phyloP scores from a whole-genome alignment of 2,329 filamentous ascomycete species.

The Colletotrichum eleusines region DNA sequence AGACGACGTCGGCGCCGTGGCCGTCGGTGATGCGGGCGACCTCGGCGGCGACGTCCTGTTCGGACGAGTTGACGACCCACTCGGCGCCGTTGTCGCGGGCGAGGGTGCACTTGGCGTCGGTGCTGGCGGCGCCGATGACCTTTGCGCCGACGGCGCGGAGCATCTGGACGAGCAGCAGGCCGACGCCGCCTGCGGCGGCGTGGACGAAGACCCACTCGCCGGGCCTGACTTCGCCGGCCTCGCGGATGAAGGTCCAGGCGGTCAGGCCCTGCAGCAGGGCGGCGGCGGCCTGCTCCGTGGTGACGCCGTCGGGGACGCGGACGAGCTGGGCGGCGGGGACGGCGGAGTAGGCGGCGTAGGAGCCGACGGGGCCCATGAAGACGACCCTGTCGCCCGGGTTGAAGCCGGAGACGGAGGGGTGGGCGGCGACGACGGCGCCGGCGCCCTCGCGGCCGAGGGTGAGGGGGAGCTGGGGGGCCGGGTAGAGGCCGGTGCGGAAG shows the following conservation, averaged over 20 bases:
- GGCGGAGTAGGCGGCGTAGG: constrained; percentile 69
- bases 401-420: constrained; percentile 66
- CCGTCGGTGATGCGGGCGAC: constrained; percentile 79
- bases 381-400: constrained; percentile 77
- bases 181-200: constrained; percentile 87
- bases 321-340: constrained; percentile 67
- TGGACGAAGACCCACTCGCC: constrained; percentile 88
- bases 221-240: constrained; percentile 79
- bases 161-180: constrained; percentile 80
- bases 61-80: constrained; percentile 76
- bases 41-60: constrained; percentile 68
- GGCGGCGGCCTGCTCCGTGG: constrained; percentile 74
- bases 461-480: constrained; percentile 76
- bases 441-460: constrained; percentile 84
- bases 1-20: constrained; percentile 80
- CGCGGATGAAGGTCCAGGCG: constrained; percentile 81
- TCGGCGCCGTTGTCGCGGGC: constrained; percentile 79
- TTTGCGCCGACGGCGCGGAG: constrained; percentile 78
- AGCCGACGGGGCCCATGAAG: constrained; percentile 66
- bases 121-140: constrained; percentile 84
- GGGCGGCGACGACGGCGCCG: constrained; percentile 75
- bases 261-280: constrained; percentile 85
- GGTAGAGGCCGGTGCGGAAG: constrained; percentile 88
- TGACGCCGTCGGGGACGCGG: constrained; percentile 72
- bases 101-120: constrained; percentile 76